These are phyloP conservation scores for Xylaria longipes DNA, from an alignment of 495 filamentous ascomycete genomes.

Conservation along the genomic window DNA sequence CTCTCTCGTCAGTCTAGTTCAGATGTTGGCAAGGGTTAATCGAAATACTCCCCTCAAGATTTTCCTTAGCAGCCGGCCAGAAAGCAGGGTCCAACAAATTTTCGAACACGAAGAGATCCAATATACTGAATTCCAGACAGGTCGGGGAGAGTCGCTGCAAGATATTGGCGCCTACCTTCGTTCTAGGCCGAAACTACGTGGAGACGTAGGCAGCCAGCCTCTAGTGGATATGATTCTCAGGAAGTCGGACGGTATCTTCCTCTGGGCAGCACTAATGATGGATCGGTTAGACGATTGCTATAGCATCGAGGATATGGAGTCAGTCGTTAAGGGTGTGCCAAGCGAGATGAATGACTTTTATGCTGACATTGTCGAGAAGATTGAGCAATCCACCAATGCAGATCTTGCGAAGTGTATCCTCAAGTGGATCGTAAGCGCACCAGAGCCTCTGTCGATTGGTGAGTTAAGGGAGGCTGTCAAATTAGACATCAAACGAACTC, in stretches of 20 bases:
- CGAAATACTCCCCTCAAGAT: constrained; percentile 37
- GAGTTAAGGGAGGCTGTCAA: constrained; percentile 32
- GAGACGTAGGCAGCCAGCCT: constrained; percentile 8
- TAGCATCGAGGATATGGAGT: constrained; percentile 30
- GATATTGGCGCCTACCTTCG: constrained; percentile 28
- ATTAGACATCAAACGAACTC: constrained; percentile 32
- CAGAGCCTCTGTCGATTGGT: constrained; percentile 26
- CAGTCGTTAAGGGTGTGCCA: constrained; percentile 30
- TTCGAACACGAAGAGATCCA: constrained; percentile 25
- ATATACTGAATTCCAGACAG: constrained; percentile 26
- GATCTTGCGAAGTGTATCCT: constrained; percentile 33
- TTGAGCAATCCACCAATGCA: constrained; percentile 25
- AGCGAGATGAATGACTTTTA: constrained; percentile 37
- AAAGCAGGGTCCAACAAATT: constrained; percentile 24
- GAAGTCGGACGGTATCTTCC: constrained; percentile 34
- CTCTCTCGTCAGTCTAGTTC: constrained; percentile 28
- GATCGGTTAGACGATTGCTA: constrained; percentile 25
- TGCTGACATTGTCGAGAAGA: constrained; percentile 26
- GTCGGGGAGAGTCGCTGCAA: constrained; percentile 27
- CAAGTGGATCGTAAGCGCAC: constrained; percentile 33
- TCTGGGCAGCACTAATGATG: constrained; percentile 32
- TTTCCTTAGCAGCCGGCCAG: constrained; percentile 42
- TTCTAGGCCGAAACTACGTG: constrained; percentile 19
- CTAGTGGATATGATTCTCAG: constrained; percentile 26
- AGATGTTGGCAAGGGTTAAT: constrained; percentile 39